Conservation (phyloP, 768 basidiomycete genomes). For the Sarcomyxa edulis region DNA sequence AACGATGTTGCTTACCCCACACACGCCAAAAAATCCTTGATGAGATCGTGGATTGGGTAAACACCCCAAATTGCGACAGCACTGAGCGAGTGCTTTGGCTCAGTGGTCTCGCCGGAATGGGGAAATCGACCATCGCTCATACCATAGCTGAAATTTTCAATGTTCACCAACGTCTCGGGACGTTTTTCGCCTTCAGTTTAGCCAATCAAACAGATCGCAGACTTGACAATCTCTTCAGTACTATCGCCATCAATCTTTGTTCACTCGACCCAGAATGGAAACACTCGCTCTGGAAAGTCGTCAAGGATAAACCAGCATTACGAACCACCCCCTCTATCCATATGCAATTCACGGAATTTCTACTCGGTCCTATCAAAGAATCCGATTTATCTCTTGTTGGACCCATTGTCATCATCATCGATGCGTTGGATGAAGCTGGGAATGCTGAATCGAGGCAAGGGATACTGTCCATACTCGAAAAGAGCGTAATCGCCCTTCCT, state of each 20-base stretch:
- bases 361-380: constrained; percentile 23
- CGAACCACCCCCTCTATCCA: background rate
- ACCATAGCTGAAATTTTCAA: constrained; percentile 2
- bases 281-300: background rate
- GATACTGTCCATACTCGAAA: constrained; percentile 16
- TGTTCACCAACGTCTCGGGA: background rate
- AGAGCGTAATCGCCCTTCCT: constrained; percentile 14
- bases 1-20: constrained; percentile 1
- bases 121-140: constrained; percentile 6
- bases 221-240: constrained; percentile 1
- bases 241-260: constrained; percentile 3
- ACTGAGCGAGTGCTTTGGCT: constrained; percentile 9
- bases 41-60: constrained; percentile 19
- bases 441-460: constrained; percentile 10
- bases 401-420: constrained; percentile 24
- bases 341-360: constrained; percentile 20
- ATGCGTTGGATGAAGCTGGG: constrained; percentile 31
- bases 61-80: constrained; percentile 20
- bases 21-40: constrained; percentile 7
- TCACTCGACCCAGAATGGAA: background rate
- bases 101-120: constrained; percentile 3
- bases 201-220: background rate
- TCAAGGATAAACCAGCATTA: constrained; percentile 15
- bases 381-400: background rate
- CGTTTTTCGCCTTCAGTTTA: constrained; percentile 2